phyloP scores from a whole-genome alignment of 345 rosid species.

The Streptanthus diversifolius region DNA sequence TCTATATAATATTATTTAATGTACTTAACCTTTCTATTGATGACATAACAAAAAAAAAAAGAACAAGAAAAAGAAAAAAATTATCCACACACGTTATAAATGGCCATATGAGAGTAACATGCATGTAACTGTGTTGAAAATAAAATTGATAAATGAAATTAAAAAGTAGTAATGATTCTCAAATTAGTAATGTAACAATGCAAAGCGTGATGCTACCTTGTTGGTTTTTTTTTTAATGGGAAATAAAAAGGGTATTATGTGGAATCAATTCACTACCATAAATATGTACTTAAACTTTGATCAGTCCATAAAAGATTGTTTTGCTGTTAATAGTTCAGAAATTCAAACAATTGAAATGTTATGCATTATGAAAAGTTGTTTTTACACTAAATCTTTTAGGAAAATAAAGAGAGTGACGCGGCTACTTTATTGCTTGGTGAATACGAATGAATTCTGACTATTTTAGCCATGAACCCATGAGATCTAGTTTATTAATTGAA shows the following conservation, averaged over 20 bases:
- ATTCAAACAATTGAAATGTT: background rate
- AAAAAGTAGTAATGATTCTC: background rate
- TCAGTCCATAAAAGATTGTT: background rate
- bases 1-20: no score
- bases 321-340: background rate
- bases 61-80: no score
- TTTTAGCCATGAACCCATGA: no score
- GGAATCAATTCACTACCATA: background rate
- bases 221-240: background rate
- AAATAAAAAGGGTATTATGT: background rate
- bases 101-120: background rate
- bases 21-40: no score
- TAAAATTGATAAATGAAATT: background rate
- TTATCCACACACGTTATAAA: no score
- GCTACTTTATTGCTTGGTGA: no score
- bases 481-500: no score
- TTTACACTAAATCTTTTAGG: background rate
- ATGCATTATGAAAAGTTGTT: background rate
- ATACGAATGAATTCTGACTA: background rate
- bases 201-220: background rate
- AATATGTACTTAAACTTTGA: background rate
- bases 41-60: no score
- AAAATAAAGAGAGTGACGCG: background rate
- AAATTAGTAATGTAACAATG: background rate
- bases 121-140: background rate